These are phyloP conservation scores for Ceratorhiza oryzae-sativae DNA, from an alignment of 1,284 basidiomycete genomes.

Conservation along the genomic window DNA sequence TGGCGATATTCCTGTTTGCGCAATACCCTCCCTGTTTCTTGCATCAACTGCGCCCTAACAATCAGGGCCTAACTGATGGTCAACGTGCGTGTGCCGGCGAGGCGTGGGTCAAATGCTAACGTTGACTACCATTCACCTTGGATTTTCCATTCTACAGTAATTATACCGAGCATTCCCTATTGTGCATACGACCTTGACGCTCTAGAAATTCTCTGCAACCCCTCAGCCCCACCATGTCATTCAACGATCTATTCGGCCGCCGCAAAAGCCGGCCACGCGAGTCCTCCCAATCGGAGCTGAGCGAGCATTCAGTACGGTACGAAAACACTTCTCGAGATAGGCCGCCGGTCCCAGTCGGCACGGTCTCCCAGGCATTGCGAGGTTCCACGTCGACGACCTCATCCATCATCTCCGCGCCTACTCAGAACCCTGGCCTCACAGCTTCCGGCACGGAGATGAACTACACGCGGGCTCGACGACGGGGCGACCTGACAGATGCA, in stretches of 20 bases:
- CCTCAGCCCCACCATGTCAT: background rate
- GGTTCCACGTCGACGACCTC: constrained; percentile 46
- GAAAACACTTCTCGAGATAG: constrained; percentile 66
- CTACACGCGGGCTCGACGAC: constrained; percentile 25
- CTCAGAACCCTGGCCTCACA: constrained; percentile 78
- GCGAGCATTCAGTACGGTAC: constrained; percentile 73
- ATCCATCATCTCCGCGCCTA: constrained; percentile 70
- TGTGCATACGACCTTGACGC: background rate
- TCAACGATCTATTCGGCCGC: constrained; percentile 52
- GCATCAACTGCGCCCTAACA: constrained; percentile 1
- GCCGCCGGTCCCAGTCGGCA: constrained; percentile 65
- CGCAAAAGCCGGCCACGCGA: constrained; percentile 58
- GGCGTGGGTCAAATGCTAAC: constrained; percentile 1
- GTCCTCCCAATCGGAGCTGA: constrained; percentile 54
- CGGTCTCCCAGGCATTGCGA: constrained; percentile 64
- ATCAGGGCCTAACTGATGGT: constrained; percentile 9
- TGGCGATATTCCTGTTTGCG: constrained; percentile 7
- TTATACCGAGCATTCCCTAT: background rate
- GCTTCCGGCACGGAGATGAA: constrained; percentile 70
- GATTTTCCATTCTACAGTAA: background rate
- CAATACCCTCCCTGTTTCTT: background rate
- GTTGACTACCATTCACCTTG: background rate
- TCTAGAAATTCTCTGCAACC: background rate
- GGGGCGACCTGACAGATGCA: constrained; percentile 22
- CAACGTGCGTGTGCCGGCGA: constrained; percentile 29